Evolutionary conservation across 805 yeast species (phyloP).

Genomic region (Metschnikowia drakensbergensis): DNA sequence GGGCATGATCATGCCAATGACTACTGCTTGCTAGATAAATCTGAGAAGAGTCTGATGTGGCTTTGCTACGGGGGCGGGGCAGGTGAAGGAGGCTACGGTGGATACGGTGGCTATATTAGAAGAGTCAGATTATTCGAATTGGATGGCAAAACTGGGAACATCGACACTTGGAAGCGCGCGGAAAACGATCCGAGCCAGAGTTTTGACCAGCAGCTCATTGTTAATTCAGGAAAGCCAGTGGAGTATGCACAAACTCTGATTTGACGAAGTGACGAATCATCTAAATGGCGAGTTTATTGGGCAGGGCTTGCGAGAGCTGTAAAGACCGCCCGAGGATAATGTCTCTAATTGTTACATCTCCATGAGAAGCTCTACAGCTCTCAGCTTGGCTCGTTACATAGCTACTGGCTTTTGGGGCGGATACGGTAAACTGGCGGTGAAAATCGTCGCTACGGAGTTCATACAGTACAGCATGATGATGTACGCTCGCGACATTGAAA

Average conservation of each 20-base stretch:
- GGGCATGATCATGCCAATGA: constrained; percentile 98
- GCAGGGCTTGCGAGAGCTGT: no score
- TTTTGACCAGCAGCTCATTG: constrained; percentile 50
- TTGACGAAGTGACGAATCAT: background rate
- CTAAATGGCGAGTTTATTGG: no score
- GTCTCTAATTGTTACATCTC: no score
- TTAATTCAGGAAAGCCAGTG: constrained; percentile 13
- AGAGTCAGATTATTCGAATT: constrained; percentile 71
- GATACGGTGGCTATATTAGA: constrained; percentile 84
- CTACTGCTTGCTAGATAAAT: constrained; percentile 63
- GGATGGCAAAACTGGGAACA: constrained; percentile 45
- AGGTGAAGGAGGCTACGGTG: constrained; percentile 97
- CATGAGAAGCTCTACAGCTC: no score
- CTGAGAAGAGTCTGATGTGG: constrained; percentile 51
- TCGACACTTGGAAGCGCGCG: constrained; percentile 70
- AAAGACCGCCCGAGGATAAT: no score
- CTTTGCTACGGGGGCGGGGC: constrained; percentile 91
- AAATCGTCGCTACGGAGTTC: background rate
- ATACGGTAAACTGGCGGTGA: background rate
- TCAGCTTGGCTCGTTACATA: no score
- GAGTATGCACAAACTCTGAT: background rate
- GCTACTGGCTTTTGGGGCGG: background rate
- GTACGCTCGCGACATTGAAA: background rate
- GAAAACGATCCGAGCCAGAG: constrained; percentile 48
- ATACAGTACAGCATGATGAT: background rate